phyloP scores from a whole-genome alignment of 352 stramenopile species.

The Phytophthora chlamydospora region DNA sequence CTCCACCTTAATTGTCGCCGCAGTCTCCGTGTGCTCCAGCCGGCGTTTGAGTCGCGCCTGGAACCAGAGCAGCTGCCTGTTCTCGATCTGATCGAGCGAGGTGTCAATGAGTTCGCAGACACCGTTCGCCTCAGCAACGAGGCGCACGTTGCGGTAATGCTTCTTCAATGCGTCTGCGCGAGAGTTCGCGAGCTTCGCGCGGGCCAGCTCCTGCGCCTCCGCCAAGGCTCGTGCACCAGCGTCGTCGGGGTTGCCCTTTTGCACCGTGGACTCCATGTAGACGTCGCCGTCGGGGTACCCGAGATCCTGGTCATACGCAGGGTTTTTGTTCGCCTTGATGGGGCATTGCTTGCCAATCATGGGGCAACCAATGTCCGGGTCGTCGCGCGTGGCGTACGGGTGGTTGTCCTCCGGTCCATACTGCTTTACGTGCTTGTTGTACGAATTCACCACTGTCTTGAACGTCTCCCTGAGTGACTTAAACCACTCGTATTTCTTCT shows the following conservation, averaged over 20 bases:
- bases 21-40: conserved; percentile 72
- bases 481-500: conserved; percentile 93
- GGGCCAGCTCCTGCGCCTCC: conserved; percentile 68
- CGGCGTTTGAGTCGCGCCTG: conserved; percentile 76
- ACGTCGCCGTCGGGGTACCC: conserved; percentile 83
- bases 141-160: conserved; percentile 87
- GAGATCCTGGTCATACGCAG: conserved; percentile 80
- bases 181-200: conserved; percentile 74
- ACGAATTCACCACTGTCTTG: conserved; percentile 92
- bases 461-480: conserved; percentile 93
- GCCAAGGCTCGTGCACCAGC: conserved; percentile 64
- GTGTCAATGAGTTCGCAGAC: conserved; percentile 77
- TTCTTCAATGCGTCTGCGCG: conserved; percentile 84
- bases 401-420: conserved; percentile 91
- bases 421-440: conserved; percentile 90
- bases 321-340: conserved; percentile 83
- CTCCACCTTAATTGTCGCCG: conserved; percentile 88
- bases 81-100: conserved; percentile 79
- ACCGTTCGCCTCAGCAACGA: conserved; percentile 84
- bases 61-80: conserved; percentile 76
- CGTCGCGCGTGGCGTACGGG: conserved; percentile 84
- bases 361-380: conserved; percentile 82
- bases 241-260: conserved; percentile 78
- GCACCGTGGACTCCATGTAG: conserved; percentile 75
- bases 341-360: conserved; percentile 92